Percentiles rank a stretch among this genome's conserved stretches.
Conservation (phyloP, 2,329 filamentous ascomycete genomes). For the Talaromyces funiculosus region DNA sequence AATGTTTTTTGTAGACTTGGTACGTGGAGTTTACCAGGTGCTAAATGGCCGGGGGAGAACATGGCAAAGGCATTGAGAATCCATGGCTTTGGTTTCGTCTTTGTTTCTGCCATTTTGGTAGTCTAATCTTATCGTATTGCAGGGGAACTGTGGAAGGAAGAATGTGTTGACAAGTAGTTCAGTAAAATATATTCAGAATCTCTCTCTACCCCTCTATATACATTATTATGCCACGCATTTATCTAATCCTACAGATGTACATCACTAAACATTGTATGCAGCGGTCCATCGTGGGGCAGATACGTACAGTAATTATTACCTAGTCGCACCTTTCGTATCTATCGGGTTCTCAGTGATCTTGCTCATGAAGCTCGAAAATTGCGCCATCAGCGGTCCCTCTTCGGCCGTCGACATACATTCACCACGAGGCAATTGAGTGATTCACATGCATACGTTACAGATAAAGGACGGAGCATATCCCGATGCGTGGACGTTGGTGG, state of each 20-base stretch:
- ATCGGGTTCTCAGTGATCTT: not conserved
- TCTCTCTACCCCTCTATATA: not conserved
- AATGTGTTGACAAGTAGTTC: too few relatives aligned
- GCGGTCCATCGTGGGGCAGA: not conserved
- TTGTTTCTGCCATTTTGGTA: conserved; percentile 11
- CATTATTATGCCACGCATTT: not conserved
- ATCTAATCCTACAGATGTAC: not conserved
- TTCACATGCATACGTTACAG: not conserved
- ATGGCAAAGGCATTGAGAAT: conserved; percentile 45
- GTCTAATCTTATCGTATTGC: too few relatives aligned
- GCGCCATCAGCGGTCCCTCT: conserved; percentile 9
- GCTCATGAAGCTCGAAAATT: not conserved
- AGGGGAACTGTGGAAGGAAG: too few relatives aligned
- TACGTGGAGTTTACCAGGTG: conserved; percentile 23
- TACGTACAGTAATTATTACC: not conserved
- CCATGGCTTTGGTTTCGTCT: conserved; percentile 2
- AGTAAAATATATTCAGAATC: not conserved
- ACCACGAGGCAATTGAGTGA: not conserved
- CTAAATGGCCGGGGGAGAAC: conserved; percentile 43
- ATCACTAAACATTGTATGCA: not conserved
- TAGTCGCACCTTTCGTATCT: not conserved
- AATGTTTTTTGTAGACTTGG: not conserved
- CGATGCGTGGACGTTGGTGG: not conserved
- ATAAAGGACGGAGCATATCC: not conserved
- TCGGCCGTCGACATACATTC: not conserved